Evolutionary conservation across 2,329 filamentous ascomycete genomes (phyloP), one percentile per base, ranked within the genome.

Genomic region (Exophiala sp.): DNA sequence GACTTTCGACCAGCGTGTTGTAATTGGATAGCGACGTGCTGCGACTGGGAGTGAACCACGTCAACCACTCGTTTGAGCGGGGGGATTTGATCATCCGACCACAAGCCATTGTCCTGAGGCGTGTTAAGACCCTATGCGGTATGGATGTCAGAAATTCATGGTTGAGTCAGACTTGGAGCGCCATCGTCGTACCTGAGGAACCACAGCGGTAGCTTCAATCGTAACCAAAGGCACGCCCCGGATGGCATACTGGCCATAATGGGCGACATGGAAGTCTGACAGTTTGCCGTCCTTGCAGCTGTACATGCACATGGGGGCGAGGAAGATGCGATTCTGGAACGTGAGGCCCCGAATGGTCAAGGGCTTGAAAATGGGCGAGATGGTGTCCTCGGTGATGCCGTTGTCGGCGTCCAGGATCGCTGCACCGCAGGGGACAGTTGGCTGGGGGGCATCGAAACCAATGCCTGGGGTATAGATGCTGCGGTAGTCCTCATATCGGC

Each of bases 241-340:
- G 16, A 61, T 58, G 2, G 67, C 62, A 35, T 69, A 68, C 40
- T 65, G 63, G 27, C 68, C 68, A 21, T 68, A 62, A 18, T 73
- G 70, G 3, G 66, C 63, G 2, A 65, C 61, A 56, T 74, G 71
- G 65, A 68, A 74, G 7, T 66, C 65, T 1, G 65, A 70, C 53
- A 65, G 61, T 55, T 66, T 63, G 22, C 70, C 71, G 3, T 70
- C 62, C 27, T 70, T 58, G 27, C 65, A 64, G 2, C 67, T 70
- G 53, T 68, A 72, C 58, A 70, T 75, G 66, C 79, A 82, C 77
- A 82, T 81, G 51, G 79, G 79, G 46, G 75, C 53, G 3, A 72
- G 27, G 42, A 68, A 73, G 60, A 81, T 70, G 48, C 79, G 76
- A 67, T 82, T 81, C 55, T 70, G 68, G 22, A 81, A 67, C 35